Conservation (phyloP, 495 filamentous ascomycete species). For the Annulohypoxylon bovei region DNA sequence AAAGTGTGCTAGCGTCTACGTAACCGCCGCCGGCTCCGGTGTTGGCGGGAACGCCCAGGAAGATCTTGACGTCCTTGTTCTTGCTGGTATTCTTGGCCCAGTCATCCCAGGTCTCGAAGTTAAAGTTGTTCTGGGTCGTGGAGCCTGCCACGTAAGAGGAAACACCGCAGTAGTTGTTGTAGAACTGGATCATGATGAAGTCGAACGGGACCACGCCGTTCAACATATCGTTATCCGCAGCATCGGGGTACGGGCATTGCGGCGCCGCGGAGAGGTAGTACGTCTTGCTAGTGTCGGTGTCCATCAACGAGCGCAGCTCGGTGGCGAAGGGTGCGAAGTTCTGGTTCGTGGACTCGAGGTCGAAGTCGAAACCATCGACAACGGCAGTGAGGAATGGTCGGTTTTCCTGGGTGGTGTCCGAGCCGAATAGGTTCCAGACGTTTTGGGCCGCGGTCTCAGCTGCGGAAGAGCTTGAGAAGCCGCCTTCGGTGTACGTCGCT, state of each 20-base stretch:
- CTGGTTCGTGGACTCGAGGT: slow-evolving; percentile 62
- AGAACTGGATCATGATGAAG: slow-evolving; percentile 77
- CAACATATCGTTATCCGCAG: slow-evolving; percentile 66
- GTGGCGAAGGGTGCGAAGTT: slow-evolving; percentile 67
- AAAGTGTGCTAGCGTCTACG: slow-evolving; percentile 55
- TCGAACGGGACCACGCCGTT: slow-evolving; percentile 64
- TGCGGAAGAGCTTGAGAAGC: slow-evolving; percentile 62
- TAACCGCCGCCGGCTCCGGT: slow-evolving; percentile 70
- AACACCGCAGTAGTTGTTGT: slow-evolving; percentile 72
- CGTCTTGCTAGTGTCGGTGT: slow-evolving; percentile 57
- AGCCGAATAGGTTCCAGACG: slow-evolving; percentile 76
- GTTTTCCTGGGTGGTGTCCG: slow-evolving; percentile 50
- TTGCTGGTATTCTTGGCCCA: slow-evolving; percentile 71
- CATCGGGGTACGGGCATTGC: slow-evolving; percentile 73
- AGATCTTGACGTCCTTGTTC: slow-evolving; percentile 71
- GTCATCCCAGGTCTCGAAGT: slow-evolving; percentile 75
- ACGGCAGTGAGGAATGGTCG: slow-evolving; percentile 72
- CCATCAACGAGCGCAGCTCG: slow-evolving; percentile 64
- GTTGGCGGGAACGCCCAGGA: slow-evolving; percentile 73
- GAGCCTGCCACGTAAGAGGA: slow-evolving; percentile 59
- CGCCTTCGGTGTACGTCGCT: slow-evolving; percentile 68
- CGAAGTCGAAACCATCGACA: slow-evolving; percentile 79
- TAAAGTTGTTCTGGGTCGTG: slow-evolving; percentile 66
- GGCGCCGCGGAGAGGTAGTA: slow-evolving; percentile 74
- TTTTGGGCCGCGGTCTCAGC: slow-evolving; percentile 66